These are phyloP conservation scores for Hanseniaspora occidentalis DNA, from an alignment of 805 yeast genomes.

Conservation along the genomic window DNA sequence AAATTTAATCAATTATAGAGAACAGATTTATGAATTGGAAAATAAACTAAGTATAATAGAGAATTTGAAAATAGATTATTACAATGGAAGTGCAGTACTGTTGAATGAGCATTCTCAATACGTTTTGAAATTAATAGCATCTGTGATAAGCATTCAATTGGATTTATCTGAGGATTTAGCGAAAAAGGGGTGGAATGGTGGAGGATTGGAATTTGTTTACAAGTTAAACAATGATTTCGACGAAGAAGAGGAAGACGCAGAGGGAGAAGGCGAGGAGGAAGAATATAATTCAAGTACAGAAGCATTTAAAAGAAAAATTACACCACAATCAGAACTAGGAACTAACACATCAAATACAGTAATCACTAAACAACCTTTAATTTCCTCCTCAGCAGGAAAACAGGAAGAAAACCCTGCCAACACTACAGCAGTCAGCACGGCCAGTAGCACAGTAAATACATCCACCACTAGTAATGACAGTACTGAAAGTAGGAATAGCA, in stretches of 20 bases:
- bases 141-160: slow-evolving; percentile 64
- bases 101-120: slow-evolving; percentile 50
- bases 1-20: slow-evolving; percentile 55
- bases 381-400: not conserved
- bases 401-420: not conserved
- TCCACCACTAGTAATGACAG: no score
- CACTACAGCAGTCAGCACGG: no score
- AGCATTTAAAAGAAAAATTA: not conserved
- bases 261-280: slow-evolving; percentile 4
- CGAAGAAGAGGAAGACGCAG: slow-evolving; percentile 6
- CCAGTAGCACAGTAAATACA: no score
- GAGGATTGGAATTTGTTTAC: slow-evolving; percentile 50
- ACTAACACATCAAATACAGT: no score
- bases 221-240: slow-evolving; percentile 5
- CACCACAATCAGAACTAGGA: not conserved
- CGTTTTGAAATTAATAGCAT: slow-evolving; percentile 43
- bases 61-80: slow-evolving; percentile 59
- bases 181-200: slow-evolving; percentile 76
- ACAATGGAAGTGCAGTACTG: slow-evolving; percentile 47
- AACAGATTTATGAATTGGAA: slow-evolving; percentile 54
- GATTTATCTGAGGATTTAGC: slow-evolving; percentile 75
- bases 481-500: no score
- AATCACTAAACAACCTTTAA: no score
- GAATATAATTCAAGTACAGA: not conserved
- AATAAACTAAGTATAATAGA: slow-evolving; percentile 71